These are phyloP conservation scores for Fusarium aywerte DNA, from an alignment of 2,329 filamentous ascomycete genomes.

Conservation along the genomic window DNA sequence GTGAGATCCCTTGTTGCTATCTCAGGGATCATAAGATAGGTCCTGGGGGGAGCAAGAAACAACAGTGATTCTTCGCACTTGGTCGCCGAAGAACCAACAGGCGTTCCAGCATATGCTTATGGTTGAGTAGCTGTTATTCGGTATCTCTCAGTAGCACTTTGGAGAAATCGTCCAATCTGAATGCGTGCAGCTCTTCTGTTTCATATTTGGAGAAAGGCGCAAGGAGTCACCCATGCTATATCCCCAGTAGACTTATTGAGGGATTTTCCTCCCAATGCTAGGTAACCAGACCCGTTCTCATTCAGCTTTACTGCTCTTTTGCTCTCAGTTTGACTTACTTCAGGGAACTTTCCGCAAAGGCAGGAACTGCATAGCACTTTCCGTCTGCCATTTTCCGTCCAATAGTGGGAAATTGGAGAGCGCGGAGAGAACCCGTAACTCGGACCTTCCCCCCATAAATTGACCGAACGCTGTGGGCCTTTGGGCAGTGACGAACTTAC, in stretches of 20 bases:
- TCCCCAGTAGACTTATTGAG: not conserved
- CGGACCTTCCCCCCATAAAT: too few species aligned
- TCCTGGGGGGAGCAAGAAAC: not conserved
- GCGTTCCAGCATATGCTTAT: not conserved
- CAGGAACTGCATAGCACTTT: not conserved
- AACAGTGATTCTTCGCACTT: not conserved
- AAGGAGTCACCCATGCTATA: not conserved
- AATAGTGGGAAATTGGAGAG: not conserved
- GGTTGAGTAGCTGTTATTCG: not conserved
- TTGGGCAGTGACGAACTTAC: not conserved
- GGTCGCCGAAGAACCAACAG: not conserved
- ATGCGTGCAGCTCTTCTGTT: not conserved
- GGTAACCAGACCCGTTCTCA: not conserved
- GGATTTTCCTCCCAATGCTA: too few species aligned
- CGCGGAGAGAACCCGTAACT: too few species aligned
- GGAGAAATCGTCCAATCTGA: not conserved
- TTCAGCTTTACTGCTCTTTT: not conserved
- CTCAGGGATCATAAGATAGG: not conserved
- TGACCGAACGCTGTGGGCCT: not conserved
- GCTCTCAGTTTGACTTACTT: not conserved
- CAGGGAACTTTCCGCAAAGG: not conserved
- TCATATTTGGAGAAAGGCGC: not conserved
- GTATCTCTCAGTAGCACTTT: not conserved
- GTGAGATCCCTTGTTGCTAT: not conserved
- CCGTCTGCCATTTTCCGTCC: not conserved